Evolutionary conservation across 129 eudicot species (phyloP).

Genomic region (Centrapalus pauciflorus): DNA sequence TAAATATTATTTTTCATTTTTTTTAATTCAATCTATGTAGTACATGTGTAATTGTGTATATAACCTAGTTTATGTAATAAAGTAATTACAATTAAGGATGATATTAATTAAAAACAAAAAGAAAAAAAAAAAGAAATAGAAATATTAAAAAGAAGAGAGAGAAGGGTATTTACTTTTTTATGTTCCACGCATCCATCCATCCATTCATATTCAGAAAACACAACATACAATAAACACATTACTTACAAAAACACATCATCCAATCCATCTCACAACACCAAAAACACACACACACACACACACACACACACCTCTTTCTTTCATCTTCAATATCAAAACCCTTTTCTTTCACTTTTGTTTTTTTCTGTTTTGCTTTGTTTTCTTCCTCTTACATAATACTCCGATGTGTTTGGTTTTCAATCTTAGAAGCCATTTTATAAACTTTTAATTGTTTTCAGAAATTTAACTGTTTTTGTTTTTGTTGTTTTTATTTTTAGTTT

Average conservation of each 20-base stretch:
- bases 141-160: conserved; percentile 11
- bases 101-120: too few species aligned
- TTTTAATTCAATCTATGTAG: too few species aligned
- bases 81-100: too few species aligned
- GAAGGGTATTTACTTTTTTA: conserved; percentile 59
- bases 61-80: too few species aligned
- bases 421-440: conserved; percentile 19
- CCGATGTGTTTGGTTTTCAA: neutral
- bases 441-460: neutral
- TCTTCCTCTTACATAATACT: neutral
- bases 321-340: conserved; percentile 9
- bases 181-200: conserved; percentile 67
- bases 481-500: neutral
- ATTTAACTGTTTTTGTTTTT: neutral
- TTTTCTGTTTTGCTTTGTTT: neutral
- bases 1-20: too few species aligned
- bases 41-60: too few species aligned
- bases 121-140: too few species aligned
- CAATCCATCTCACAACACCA: conserved; percentile 9
- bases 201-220: conserved; percentile 24
- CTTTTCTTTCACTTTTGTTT: neutral
- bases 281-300: neutral
- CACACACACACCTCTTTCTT: neutral
- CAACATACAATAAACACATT: conserved; percentile 12
- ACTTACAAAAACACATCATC: conserved; percentile 23